Evolutionary conservation across 495 filamentous ascomycete species (phyloP).

Genomic region (Neurospora cerealis): DNA sequence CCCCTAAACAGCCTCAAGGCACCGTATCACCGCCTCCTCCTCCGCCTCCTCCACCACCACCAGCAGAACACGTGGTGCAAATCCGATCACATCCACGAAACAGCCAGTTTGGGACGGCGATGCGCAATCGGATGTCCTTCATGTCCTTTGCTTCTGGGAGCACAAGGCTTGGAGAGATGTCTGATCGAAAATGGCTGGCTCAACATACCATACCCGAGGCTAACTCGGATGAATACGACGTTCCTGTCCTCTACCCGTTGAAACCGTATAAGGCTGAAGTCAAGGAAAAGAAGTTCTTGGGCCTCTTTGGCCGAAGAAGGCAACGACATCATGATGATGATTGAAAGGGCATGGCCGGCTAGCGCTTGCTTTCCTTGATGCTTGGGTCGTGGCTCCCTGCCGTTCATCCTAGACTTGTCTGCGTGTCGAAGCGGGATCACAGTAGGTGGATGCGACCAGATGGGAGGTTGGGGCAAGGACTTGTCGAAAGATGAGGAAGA

Average conservation of each 20-base stretch:
- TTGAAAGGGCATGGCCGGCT: neutral
- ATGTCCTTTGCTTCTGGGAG: slow-evolving; percentile 23
- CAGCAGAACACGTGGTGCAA: neutral
- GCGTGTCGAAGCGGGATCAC: neutral
- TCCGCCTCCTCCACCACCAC: neutral
- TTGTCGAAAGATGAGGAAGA: neutral
- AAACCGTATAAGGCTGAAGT: slow-evolving; percentile 20
- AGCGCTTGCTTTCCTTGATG: neutral
- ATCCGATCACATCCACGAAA: neutral
- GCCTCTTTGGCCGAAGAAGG: slow-evolving; percentile 15
- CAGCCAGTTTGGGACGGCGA: neutral
- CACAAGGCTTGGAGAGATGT: slow-evolving; percentile 29
- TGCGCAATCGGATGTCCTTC: slow-evolving; percentile 18
- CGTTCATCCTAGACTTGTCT: neutral
- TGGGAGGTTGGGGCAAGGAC: neutral
- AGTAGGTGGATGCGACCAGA: neutral
- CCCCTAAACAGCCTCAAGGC: neutral
- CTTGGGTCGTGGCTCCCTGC: neutral
- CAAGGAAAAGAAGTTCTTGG: slow-evolving; percentile 19
- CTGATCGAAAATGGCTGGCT: slow-evolving; percentile 17
- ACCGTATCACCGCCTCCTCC: neutral
- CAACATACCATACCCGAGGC: slow-evolving; percentile 4
- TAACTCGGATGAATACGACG: slow-evolving; percentile 18
- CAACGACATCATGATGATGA: neutral
- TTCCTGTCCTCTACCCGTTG: slow-evolving; percentile 19